A percentile compares a stretch with the other conserved stretches of the same genome.
phyloP scores from a whole-genome alignment of 208 protist species.

The Leishmania lainsoni region DNA sequence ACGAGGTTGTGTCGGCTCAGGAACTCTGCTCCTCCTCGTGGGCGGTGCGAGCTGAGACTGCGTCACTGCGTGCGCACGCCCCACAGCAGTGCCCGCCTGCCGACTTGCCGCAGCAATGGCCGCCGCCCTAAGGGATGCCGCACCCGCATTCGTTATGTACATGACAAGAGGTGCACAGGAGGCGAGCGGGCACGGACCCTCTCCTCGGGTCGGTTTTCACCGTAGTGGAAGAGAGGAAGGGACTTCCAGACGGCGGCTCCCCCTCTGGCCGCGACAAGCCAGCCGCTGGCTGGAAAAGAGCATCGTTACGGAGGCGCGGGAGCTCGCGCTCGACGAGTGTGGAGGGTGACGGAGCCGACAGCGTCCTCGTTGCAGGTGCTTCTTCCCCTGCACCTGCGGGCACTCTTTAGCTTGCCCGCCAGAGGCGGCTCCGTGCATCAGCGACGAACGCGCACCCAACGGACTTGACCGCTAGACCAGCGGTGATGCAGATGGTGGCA shows the following conservation, averaged over 20 bases:
- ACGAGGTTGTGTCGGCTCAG: background rate
- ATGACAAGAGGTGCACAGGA: background rate
- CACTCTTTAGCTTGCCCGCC: conserved; percentile 6
- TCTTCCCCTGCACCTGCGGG: background rate
- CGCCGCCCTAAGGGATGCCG: background rate
- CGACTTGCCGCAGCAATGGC: background rate
- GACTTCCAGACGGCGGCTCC: background rate
- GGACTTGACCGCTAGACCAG: background rate
- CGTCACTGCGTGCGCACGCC: background rate
- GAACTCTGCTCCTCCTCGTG: background rate
- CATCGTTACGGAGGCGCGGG: conserved; percentile 15
- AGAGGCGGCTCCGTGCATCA: background rate
- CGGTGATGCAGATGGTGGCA: conserved; percentile 3
- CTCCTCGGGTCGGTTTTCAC: conserved; percentile 1
- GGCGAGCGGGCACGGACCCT: background rate
- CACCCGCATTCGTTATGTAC: background rate
- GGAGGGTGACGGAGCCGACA: conserved; percentile 18
- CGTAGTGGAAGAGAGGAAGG: conserved; percentile 25
- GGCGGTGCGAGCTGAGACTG: background rate
- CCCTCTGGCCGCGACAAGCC: conserved; percentile 25
- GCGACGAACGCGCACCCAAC: conserved; percentile 1
- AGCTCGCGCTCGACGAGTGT: conserved; percentile 15
- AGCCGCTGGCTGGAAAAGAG: conserved; percentile 13
- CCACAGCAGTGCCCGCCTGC: background rate
- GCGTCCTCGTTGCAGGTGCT: conserved; percentile 27